Evolutionary conservation across 2,329 filamentous ascomycete genomes (phyloP).

Genomic region (Amauroascus niger): DNA sequence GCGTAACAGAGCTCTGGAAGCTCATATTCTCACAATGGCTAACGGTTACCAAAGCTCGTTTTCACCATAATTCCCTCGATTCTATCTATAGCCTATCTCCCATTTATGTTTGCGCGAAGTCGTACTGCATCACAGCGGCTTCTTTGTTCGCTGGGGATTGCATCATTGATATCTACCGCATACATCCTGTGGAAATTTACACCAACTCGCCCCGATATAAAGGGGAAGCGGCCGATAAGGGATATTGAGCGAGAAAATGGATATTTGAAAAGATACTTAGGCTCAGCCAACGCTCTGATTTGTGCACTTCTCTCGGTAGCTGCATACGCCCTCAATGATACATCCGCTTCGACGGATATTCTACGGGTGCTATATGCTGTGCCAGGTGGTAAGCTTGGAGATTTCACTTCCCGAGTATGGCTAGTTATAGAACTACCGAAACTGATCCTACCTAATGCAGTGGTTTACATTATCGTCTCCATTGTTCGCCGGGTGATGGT

Average conservation of each 20-base stretch:
- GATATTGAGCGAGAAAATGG: slow-evolving; percentile 17
- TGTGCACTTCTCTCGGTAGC: slow-evolving; percentile 26
- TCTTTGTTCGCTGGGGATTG: slow-evolving; percentile 26
- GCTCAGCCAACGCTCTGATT: slow-evolving; percentile 24
- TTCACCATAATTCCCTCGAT: slow-evolving; percentile 33
- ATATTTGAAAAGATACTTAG: slow-evolving; percentile 21
- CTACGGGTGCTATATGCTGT: slow-evolving; percentile 28
- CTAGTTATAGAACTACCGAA: too few species aligned
- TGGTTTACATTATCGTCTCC: slow-evolving; percentile 26
- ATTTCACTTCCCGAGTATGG: background rate
- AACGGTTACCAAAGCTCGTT: slow-evolving; percentile 20
- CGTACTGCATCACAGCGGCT: slow-evolving; percentile 18
- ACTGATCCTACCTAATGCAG: slow-evolving; percentile 19
- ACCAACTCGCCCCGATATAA: slow-evolving; percentile 22
- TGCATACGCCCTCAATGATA: slow-evolving; percentile 20
- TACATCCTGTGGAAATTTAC: slow-evolving; percentile 31
- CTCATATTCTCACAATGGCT: background rate
- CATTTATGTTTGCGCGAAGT: slow-evolving; percentile 23
- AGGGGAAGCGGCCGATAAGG: slow-evolving; percentile 25
- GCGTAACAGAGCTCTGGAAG: background rate
- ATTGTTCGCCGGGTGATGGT: slow-evolving; percentile 29
- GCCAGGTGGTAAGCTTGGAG: slow-evolving; percentile 30
- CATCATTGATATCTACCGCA: slow-evolving; percentile 32
- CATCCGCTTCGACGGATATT: slow-evolving; percentile 15
- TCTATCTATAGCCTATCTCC: slow-evolving; percentile 26